Evolutionary conservation across 345 rosid genomes (phyloP).

Genomic region (Erodium maritimum): DNA sequence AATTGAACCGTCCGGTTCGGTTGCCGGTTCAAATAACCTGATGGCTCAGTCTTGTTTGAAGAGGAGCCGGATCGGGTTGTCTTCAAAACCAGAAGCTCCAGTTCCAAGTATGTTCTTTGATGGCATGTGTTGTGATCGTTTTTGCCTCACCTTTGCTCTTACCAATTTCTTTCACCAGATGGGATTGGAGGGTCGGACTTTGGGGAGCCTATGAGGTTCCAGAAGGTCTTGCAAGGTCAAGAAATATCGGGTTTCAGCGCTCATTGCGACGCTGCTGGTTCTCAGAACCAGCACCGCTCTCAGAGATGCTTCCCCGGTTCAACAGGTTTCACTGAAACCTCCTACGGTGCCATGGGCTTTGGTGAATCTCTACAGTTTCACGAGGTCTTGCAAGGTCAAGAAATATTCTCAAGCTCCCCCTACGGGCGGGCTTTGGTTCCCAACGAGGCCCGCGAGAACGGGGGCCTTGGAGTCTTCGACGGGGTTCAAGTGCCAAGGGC

Average conservation of each 20-base stretch:
- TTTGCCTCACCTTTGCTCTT: background rate
- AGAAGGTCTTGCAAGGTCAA: conserved; percentile 99
- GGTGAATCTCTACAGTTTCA: conserved; percentile 57
- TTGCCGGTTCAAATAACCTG: conserved; percentile 43
- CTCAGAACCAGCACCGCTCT: conserved; percentile 24
- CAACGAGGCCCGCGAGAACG: conserved; percentile 29
- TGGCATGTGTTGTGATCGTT: background rate
- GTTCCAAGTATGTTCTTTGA: conserved; percentile 40
- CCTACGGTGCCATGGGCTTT: conserved; percentile 42
- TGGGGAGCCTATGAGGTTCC: conserved; percentile 85
- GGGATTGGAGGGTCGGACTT: conserved; percentile 71
- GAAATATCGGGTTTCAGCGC: conserved; percentile 66
- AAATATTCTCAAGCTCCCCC: conserved; percentile 44
- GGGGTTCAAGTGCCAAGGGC: conserved; percentile 29
- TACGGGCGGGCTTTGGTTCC: conserved; percentile 18
- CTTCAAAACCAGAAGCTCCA: conserved; percentile 59
- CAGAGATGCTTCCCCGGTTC: conserved; percentile 32
- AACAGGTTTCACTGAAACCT: conserved; percentile 17
- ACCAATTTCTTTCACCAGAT: conserved; percentile 25
- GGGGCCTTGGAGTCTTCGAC: conserved; percentile 24
- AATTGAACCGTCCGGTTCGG: conserved; percentile 58
- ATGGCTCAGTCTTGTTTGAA: conserved; percentile 51
- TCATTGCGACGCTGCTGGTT: conserved; percentile 34
- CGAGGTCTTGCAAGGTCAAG: conserved; percentile 99
- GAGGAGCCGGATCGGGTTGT: conserved; percentile 69